Base-by-base conservation (phyloP, 371 early-diverging fungal genomes). In the Mortierella sp. region DNA sequence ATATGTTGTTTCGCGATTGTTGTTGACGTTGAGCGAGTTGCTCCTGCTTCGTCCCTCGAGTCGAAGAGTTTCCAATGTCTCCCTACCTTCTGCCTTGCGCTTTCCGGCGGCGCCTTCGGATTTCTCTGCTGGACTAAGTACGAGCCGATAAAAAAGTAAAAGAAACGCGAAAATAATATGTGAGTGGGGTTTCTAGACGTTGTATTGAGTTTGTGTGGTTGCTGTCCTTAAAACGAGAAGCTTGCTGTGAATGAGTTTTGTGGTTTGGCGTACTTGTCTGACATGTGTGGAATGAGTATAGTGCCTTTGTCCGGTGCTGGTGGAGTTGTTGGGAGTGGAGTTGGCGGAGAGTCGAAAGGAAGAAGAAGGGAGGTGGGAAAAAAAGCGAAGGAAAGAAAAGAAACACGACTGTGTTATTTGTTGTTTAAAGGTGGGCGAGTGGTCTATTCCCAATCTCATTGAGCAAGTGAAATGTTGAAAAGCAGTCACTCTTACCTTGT, bases 11-110 rank as follows among this genome's bases (percentile, higher is more conserved):
- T 11, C 9, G 19, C 31, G 34, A 31, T 34, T 7, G 42, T 38
- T 38, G 42, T 26, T 26, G 58, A 11, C 26, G 7, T 24, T 26
- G 26, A 13, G 24, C 24, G 55, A 9, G 55, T 21, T 7, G 55
- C 55, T 55, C 24, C 24, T n/a, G 9, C 14, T 45, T 34, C n/a
- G 24, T 55, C 63, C 47, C 42, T 38, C 42, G 42, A 38, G 42
- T 38, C 42, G 42, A 38, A 38, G 42, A 38, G 42, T 38, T 38
- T 5, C 42, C 42, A 38, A 38, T 38, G 42, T 1, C 42, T 38
- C 5, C 42, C 42, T 38, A 82, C 84, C 84, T 74, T 80, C 77
- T 14, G 84, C 84, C 74, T 77, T 83, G 77, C 84, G 80, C 77
- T 83, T 83, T 38, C 80, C 84, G 57, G 80, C 77, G 45, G 80